Evolutionary conservation across 2,329 filamentous ascomycete genomes (phyloP).

Genomic region (Eurotiales sp.): DNA sequence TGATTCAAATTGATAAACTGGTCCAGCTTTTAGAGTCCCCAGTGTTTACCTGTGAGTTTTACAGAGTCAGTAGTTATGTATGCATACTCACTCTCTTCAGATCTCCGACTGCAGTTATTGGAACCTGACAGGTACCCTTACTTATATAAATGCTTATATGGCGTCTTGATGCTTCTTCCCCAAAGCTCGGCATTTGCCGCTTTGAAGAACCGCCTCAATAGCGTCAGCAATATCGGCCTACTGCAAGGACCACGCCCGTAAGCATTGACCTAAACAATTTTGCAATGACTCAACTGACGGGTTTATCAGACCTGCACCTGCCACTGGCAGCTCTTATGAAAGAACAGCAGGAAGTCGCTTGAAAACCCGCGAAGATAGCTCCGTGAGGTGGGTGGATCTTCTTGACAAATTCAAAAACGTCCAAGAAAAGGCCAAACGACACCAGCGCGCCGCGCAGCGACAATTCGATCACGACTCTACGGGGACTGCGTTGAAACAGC

Average conservation of each 20-base stretch:
- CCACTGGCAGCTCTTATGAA: conserved; percentile 57
- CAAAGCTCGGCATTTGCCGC: conserved; percentile 97
- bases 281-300: conserved; percentile 1
- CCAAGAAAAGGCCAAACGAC: conserved; percentile 77
- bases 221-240: conserved; percentile 94
- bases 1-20: conserved; percentile 98
- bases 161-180: conserved; percentile 94
- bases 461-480: conserved; percentile 52
- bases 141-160: conserved; percentile 96
- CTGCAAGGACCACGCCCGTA: conserved; percentile 79
- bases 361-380: conserved; percentile 75
- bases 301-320: conserved; percentile 9
- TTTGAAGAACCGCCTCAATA: conserved; percentile 92
- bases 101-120: conserved; percentile 87
- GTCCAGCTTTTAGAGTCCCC: conserved; percentile 95
- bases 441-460: conserved; percentile 53
- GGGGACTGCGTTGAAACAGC: conserved; percentile 36
- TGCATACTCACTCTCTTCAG: conserved; percentile 44
- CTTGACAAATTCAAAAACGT: conserved; percentile 91
- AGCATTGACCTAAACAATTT: conserved; percentile 37
- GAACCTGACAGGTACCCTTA: conserved; percentile 94
- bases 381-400: conserved; percentile 86
- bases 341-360: conserved; percentile 65
- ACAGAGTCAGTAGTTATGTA: neutral
- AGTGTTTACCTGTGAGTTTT: conserved; percentile 82